Evolutionary conservation across 148 eudicot species (phyloP), one percentile per base, ranked within the genome.

Genomic region (Silene conica): DNA sequence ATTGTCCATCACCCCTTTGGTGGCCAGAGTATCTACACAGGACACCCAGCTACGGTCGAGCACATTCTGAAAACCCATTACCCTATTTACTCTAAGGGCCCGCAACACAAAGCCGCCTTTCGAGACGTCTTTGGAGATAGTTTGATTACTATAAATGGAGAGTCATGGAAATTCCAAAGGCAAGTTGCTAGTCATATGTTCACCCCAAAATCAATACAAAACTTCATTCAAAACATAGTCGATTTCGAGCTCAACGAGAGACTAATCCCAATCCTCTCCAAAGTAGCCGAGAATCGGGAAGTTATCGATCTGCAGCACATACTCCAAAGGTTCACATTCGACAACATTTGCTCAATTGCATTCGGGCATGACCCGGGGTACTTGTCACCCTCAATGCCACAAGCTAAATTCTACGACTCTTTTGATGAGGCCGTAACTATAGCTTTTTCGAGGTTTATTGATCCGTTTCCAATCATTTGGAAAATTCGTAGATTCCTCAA

Each of bases 101-200:
- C 70, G 0, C 50, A 14, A 5, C 50, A 70, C 19, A 58, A 23
- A 3, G 4, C 5, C 4, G 38, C 20, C 18, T 38, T 78, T 1
- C 1, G 34, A 2, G 89, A 86, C 14, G 50, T 86, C 6, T 66
- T 86, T 1, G 87, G 89, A 1, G 72, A 80, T 22, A 83, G 87
- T 34, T 74, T 84, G 2, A 70, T 86, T 28, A 76, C 73, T 25
- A 57, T 52, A 5, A 82, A 86, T 18, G 89, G 87, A 3, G 80
- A 82, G 18, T 63, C 63, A 0, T 86, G 89, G 89, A 86, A 84
- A 61, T 80, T 70, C 71, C 89, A 86, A 62, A 80, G 89, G 0
- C 79, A 79, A 18, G 20, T 84, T 6, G 58, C 82, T 0, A 82
- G 84, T 70, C 81, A 71, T 13, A 84, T 80, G 13, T 82, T 87